Conservation (phyloP, 2,329 filamentous ascomycete species). For the Aspergillus awamori region DNA sequence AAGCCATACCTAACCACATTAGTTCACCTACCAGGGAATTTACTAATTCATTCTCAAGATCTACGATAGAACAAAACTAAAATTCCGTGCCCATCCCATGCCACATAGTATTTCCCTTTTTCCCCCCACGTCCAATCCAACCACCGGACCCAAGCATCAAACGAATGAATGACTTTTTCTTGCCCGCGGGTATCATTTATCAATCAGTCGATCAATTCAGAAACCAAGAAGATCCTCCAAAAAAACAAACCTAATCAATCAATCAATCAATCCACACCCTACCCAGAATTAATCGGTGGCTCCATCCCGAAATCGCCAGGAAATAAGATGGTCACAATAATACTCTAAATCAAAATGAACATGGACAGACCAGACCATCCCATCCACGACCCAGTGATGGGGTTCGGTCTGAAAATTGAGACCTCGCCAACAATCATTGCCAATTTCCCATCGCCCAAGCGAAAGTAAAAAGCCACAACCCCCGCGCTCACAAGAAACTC, state of each 20-base stretch:
- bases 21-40: too few species aligned
- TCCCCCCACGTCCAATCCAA: not conserved
- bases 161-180: too few species aligned
- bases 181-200: not conserved
- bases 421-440: not conserved
- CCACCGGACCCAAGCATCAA: not conserved
- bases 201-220: not conserved
- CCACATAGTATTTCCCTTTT: not conserved
- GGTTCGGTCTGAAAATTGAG: too few species aligned
- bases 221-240: not conserved
- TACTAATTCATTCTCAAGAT: too few species aligned
- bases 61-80: too few species aligned
- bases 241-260: not conserved
- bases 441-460: not conserved
- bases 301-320: not conserved
- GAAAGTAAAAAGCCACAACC: not conserved
- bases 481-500: conserved; percentile 34
- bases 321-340: not conserved
- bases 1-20: too few species aligned
- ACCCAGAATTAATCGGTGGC: not conserved
- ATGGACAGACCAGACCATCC: too few species aligned
- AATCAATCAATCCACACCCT: not conserved
- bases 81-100: not conserved
- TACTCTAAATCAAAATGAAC: not conserved
- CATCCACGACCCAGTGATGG: not conserved